Evolutionary conservation across 306 rosid species (phyloP).

Genomic region (Medicago arabica): DNA sequence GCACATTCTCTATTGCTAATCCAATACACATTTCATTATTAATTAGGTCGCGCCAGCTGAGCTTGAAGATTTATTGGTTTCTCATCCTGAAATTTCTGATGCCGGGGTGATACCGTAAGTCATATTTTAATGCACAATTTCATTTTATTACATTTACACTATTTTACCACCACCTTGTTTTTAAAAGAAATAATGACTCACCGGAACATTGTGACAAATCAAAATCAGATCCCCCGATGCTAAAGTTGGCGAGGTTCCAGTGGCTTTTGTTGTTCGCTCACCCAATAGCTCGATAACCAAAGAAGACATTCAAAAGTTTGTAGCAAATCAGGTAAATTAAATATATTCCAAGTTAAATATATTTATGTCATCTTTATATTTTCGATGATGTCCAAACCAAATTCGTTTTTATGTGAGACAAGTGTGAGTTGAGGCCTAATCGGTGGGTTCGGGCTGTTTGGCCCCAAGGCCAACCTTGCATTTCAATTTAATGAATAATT

Average conservation of each 20-base stretch:
- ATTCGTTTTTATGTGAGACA: no score
- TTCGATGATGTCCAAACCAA: no score
- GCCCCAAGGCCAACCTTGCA: no score
- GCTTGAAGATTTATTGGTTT: conserved; percentile 56
- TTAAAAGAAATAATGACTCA: no score
- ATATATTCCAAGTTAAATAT: no score
- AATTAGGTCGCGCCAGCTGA: conserved; percentile 61
- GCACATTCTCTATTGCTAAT: not conserved
- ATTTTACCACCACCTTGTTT: no score
- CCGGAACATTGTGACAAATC: no score
- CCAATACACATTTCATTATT: not conserved
- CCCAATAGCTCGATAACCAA: conserved; percentile 46
- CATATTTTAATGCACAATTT: not conserved
- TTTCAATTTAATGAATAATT: no score
- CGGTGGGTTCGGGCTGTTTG: no score
- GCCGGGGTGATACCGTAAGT: conserved; percentile 61
- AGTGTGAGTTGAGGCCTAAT: no score
- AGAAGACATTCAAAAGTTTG: conserved; percentile 48
- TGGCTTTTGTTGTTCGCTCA: conserved; percentile 57
- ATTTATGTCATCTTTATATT: no score
- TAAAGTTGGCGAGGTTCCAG: conserved; percentile 66
- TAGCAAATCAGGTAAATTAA: conserved; percentile 45
- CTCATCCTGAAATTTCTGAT: conserved; percentile 54
- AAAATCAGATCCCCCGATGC: conserved; percentile 49
- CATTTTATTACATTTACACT: not conserved